These are phyloP conservation scores for Fonsecaea nubica DNA, from an alignment of 2,329 filamentous ascomycete genomes.

Conservation along the genomic window DNA sequence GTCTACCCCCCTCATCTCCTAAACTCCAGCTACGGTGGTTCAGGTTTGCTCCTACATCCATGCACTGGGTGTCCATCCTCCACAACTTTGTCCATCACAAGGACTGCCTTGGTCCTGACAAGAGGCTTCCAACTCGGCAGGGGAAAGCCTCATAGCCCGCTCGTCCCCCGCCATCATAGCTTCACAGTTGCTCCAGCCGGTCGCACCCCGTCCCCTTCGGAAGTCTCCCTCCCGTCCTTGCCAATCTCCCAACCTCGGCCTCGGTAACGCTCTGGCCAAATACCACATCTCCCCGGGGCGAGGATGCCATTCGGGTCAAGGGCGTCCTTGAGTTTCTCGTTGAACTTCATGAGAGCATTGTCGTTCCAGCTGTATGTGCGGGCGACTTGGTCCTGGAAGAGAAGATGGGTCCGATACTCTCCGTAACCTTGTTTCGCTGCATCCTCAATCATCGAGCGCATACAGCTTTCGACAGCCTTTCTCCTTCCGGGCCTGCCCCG, in stretches of 20 bases:
- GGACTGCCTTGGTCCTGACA: not conserved
- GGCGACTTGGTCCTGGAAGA: constrained; percentile 55
- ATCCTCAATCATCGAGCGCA: constrained; percentile 48
- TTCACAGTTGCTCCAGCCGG: not conserved
- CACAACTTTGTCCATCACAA: not conserved
- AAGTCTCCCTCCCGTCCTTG: constrained; percentile 13
- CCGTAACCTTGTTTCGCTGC: constrained; percentile 52
- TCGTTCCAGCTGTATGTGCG: constrained; percentile 54
- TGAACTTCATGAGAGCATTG: constrained; percentile 52
- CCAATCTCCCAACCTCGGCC: constrained; percentile 34
- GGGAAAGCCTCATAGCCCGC: not conserved
- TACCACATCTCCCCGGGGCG: constrained; percentile 55
- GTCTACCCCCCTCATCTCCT: not conserved
- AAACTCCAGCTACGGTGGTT: not conserved
- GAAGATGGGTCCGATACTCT: constrained; percentile 56
- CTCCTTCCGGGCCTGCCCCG: constrained; percentile 38
- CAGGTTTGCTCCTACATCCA: not conserved
- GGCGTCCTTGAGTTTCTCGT: constrained; percentile 56
- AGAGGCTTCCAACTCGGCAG: not conserved
- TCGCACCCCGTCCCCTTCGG: constrained; percentile 13
- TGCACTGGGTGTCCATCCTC: not conserved
- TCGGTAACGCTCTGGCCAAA: constrained; percentile 45
- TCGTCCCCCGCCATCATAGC: not conserved
- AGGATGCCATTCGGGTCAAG: constrained; percentile 58
- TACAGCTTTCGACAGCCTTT: constrained; percentile 39